A percentile compares a stretch with the other conserved stretches of the same genome.
Evolutionary conservation across 345 rosid species (phyloP).

Genomic region (Viola odorata): DNA sequence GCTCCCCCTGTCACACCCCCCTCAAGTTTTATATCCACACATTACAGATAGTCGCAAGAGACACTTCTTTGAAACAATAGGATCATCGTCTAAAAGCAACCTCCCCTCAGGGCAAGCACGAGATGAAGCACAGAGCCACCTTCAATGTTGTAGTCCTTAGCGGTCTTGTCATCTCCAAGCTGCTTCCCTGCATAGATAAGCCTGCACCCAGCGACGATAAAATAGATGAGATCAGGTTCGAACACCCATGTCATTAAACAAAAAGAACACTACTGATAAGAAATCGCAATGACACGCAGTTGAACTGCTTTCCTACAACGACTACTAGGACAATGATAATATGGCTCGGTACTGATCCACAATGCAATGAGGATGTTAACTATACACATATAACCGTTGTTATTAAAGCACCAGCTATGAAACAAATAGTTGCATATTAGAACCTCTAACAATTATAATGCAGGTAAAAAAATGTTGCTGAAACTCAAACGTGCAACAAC

Average conservation of each 20-base stretch:
- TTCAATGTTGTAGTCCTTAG: conserved; percentile 82
- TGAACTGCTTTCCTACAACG: too few species aligned
- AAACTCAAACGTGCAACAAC: neutral
- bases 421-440: too few species aligned
- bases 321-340: too few species aligned
- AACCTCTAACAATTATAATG: too few species aligned
- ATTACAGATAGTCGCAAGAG: neutral
- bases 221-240: neutral
- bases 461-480: neutral
- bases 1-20: neutral
- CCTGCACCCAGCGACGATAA: conserved; percentile 10
- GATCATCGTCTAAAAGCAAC: conserved; percentile 17
- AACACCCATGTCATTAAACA: neutral
- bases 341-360: too few species aligned
- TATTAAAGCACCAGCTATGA: too few species aligned
- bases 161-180: conserved; percentile 95
- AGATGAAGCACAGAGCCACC: conserved; percentile 99
- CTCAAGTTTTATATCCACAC: conserved; percentile 1
- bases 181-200: conserved; percentile 95
- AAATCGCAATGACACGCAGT: too few species aligned
- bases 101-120: conserved; percentile 95
- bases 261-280: too few species aligned
- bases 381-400: too few species aligned
- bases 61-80: neutral
- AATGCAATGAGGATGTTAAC: too few species aligned